Percentiles rank a stretch among this genome's conserved stretches.
Evolutionary conservation across 75 land plant genomes (phyloP).

Genomic region (Pinus albicaulis): DNA sequence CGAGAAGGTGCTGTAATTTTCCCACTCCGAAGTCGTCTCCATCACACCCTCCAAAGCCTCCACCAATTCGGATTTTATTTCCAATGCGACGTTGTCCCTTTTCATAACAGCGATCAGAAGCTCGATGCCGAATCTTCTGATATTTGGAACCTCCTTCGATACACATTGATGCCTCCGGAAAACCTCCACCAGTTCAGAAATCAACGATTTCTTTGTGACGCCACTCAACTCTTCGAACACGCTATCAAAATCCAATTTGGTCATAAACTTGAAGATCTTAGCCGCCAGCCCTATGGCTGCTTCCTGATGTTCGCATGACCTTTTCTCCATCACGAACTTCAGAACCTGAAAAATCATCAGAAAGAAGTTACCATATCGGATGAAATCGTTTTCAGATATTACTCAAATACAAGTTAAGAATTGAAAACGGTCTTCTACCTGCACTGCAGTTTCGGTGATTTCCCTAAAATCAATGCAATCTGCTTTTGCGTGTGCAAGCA

Average conservation of each 20-base stretch:
- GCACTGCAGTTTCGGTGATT: conserved; percentile 23
- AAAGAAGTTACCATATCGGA: background rate
- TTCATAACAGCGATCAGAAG: too few species aligned
- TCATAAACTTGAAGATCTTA: conserved; percentile 27
- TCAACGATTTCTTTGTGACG: background rate
- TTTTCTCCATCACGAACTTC: background rate
- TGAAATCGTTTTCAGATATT: too few species aligned
- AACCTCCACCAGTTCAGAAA: background rate
- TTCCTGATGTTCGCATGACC: background rate
- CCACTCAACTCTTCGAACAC: conserved; percentile 17
- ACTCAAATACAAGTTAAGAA: background rate
- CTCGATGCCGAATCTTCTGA: too few species aligned
- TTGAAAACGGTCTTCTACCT: background rate
- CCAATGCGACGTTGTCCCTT: background rate
- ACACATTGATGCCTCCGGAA: background rate
- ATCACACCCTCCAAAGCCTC: background rate
- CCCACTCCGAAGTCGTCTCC: background rate
- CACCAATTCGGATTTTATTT: background rate
- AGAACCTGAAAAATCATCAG: background rate
- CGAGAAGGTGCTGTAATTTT: background rate
- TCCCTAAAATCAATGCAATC: conserved; percentile 24
- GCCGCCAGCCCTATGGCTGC: conserved; percentile 29
- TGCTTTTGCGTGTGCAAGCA: conserved; percentile 31
- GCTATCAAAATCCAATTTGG: conserved; percentile 17
- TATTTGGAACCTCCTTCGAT: background rate